Percentiles rank a stretch among this genome's conserved stretches.
phyloP scores from a whole-genome alignment of 1,284 basidiomycete genomes.

The Melampsora occidentalis region DNA sequence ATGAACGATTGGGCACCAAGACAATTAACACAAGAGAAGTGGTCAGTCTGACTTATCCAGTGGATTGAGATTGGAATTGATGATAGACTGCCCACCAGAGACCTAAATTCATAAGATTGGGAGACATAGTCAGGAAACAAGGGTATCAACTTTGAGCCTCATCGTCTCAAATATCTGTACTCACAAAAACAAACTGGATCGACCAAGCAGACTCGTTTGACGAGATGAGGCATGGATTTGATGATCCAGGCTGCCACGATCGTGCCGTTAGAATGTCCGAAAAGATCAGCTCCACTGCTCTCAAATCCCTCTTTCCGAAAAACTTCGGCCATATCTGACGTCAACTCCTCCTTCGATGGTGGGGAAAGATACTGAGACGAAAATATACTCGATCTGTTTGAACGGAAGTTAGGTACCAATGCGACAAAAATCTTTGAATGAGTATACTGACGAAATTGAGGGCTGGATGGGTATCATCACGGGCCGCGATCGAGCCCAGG shows the following conservation, averaged over 20 bases:
- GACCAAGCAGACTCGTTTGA: slow-evolving; percentile 38
- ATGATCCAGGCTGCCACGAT: slow-evolving; percentile 51
- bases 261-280: slow-evolving; percentile 52
- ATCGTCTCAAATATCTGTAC: slow-evolving; percentile 43
- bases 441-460: slow-evolving; percentile 46
- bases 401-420: neutral
- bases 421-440: neutral
- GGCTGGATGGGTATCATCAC: slow-evolving; percentile 51
- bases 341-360: slow-evolving; percentile 49
- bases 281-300: slow-evolving; percentile 47
- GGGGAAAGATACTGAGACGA: slow-evolving; percentile 49
- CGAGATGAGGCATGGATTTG: slow-evolving; percentile 46
- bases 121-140: neutral
- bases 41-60: too few species aligned
- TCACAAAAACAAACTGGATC: slow-evolving; percentile 49
- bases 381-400: slow-evolving; percentile 48
- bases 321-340: slow-evolving; percentile 46
- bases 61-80: slow-evolving; percentile 30
- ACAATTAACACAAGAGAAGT: slow-evolving; percentile 46
- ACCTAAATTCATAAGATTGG: slow-evolving; percentile 2
- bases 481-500: slow-evolving; percentile 46
- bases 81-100: slow-evolving; percentile 15
- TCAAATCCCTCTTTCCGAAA: slow-evolving; percentile 46
- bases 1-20: neutral
- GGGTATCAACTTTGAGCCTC: neutral